Base-by-base conservation (phyloP, 768 basidiomycete genomes). In the Porpolomopsis calyptriformis region DNA sequence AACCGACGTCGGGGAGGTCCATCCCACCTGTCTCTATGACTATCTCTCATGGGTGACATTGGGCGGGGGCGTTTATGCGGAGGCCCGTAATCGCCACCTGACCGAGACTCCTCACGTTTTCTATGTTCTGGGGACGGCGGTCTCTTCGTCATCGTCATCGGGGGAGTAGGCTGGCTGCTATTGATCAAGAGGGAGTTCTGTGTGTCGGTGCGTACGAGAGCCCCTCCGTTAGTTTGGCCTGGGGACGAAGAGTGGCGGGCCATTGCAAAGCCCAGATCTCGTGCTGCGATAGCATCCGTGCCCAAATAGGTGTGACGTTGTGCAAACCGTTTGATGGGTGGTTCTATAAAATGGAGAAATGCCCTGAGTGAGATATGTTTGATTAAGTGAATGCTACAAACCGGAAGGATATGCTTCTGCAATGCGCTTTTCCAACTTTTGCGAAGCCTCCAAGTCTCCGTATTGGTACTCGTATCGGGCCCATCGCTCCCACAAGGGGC, bases 401-500 rank as follows among this genome's bases (percentile, higher is more conserved):
- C 91, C 90, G 40, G 77, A 77, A 0, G 91, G 82, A 63, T 89
- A 97, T 1, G 81, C 78, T 49, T 97, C 93, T 1, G 82, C 70
- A 55, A 97, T 85, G 6, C 96, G 78, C 50, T 81, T 80, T 62
- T 96, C 92, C 39, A 97, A 76, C 63, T 93, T 89, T 53, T 86
- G 80, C 2, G 87, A 78, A 1, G 87, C 84, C 35, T 86, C 81
- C 27, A 93, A 69, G 62, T 93, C 90, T n/a, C 90, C 90, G 57
- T 86, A 97, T 56, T 88, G 83, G 64, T 92, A 97, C 62, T 96
- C 90, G 65, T 94, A 94, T 46, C 84, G 74, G 3, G 91, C 82
- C 96, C 93, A 98, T 36, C 88, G 78, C 57, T 96, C 91, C 93
- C 93, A 99, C 14, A 98, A 72, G 0, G 85, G 82, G 27, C 86